Conservation (phyloP, 2,329 filamentous ascomycete genomes). For the Neocatenulostroma microsporum region DNA sequence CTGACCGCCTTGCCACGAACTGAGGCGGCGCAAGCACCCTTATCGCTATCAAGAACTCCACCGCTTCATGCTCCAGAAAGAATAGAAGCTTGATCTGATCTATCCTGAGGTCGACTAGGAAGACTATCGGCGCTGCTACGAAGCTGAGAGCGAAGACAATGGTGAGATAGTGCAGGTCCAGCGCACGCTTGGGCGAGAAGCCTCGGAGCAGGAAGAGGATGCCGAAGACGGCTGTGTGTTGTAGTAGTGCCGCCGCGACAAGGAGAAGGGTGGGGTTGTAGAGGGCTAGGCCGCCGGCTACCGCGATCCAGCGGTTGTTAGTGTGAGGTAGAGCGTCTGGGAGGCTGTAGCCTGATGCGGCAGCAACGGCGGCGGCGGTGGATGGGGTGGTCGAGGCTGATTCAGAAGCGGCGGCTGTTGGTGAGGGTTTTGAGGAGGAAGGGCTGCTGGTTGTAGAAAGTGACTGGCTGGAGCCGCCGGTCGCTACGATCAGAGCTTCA, state of each 20-base stretch:
- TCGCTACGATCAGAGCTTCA: background rate
- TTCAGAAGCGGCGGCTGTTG: background rate
- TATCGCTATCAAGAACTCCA: constrained; percentile 11
- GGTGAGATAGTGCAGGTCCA: constrained; percentile 14
- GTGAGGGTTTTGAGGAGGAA: background rate
- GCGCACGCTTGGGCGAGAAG: constrained; percentile 10
- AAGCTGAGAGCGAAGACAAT: constrained; percentile 11
- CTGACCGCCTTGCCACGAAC: constrained; percentile 2
- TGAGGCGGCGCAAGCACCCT: constrained; percentile 8
- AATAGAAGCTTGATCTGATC: constrained; percentile 11
- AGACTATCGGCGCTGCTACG: constrained; percentile 10
- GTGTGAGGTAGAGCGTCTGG: constrained; percentile 6
- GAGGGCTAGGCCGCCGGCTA: constrained; percentile 6
- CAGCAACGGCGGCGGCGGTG: constrained; percentile 1
- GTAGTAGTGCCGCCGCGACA: constrained; percentile 8
- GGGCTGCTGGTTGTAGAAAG: background rate
- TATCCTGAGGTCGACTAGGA: constrained; percentile 9
- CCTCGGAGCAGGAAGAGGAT: constrained; percentile 12
- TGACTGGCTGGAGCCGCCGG: background rate
- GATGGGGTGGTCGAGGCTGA: background rate
- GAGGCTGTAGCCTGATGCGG: constrained; percentile 1
- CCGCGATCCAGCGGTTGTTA: constrained; percentile 2
- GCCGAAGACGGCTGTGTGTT: constrained; percentile 11
- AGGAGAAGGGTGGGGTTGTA: constrained; percentile 9
- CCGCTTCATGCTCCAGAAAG: constrained; percentile 15